phyloP scores from a whole-genome alignment of 1,139 yeast genomes.

The Diutina sp. region DNA sequence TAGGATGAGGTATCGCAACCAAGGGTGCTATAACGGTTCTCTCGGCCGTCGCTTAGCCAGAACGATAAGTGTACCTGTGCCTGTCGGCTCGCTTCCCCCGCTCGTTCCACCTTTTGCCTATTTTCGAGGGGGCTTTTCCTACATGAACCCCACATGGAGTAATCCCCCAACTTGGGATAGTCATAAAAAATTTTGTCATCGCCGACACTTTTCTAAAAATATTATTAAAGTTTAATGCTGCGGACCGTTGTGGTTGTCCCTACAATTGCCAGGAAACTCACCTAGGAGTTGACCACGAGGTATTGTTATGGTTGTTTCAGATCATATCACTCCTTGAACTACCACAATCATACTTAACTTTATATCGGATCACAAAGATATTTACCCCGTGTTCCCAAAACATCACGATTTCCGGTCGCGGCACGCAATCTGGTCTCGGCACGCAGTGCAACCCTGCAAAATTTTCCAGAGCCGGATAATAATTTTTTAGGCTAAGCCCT shows the following conservation, averaged over 20 bases:
- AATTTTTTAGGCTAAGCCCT: background rate
- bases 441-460: background rate
- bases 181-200: background rate
- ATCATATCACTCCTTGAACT: background rate
- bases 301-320: background rate
- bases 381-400: background rate
- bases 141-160: background rate
- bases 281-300: background rate
- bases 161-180: background rate
- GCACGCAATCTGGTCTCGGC: background rate
- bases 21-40: background rate
- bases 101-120: background rate
- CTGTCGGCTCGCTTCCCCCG: background rate
- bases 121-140: background rate
- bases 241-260: background rate
- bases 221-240: background rate
- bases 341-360: background rate
- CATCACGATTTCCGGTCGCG: background rate
- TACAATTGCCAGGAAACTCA: background rate
- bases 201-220: background rate
- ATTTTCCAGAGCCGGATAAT: background rate
- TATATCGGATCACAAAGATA: background rate
- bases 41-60: background rate
- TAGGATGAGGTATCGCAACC: background rate
- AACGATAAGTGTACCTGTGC: background rate